phyloP scores from a whole-genome alignment of 345 rosid genomes.

The Citrus sinensis region DVS_A1.0 CM039168.1:22825001-22825500 shows the following conservation, averaged over 20 bases:
- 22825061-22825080: background rate
- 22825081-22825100: background rate
- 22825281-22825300: background rate
- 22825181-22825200: background rate
- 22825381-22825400: slow-evolving; percentile 42
- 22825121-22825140: background rate
- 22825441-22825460: slow-evolving; percentile 67
- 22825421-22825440: slow-evolving; percentile 70
- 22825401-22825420: slow-evolving; percentile 38
- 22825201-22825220: background rate
- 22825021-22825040: background rate
- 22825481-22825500: slow-evolving; percentile 46
- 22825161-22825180: background rate
- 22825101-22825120: background rate
- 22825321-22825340: slow-evolving; percentile 31
- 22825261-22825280: background rate
- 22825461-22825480: slow-evolving; percentile 62
- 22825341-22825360: slow-evolving; percentile 73
- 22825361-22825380: slow-evolving; percentile 49
- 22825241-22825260: background rate
- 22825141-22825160: background rate
- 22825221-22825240: too few species aligned
- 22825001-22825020: background rate
- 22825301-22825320: slow-evolving; percentile 7
- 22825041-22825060: background rate